Conservation (phyloP, 371 early-diverging fungal genomes). For the Mucor saturninus region DNA sequence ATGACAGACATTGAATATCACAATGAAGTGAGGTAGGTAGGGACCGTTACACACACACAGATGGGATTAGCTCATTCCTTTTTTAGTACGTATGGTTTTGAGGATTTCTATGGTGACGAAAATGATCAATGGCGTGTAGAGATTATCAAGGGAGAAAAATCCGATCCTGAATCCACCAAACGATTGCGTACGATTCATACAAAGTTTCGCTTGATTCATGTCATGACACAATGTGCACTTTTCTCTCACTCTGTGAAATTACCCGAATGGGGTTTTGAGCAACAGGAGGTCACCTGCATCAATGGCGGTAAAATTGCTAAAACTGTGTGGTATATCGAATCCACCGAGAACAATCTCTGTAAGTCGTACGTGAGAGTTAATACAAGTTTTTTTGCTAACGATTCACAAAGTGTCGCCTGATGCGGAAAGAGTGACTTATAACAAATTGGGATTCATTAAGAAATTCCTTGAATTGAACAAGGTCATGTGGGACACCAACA, state of each 20-base stretch:
- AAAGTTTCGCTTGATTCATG: conserved; percentile 79
- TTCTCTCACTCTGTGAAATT: conserved; percentile 84
- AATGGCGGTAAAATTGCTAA: conserved; percentile 67
- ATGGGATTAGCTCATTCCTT: background rate
- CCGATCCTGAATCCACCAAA: conserved; percentile 58
- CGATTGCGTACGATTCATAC: conserved; percentile 70
- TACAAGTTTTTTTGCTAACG: conserved; percentile 17
- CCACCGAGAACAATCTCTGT: conserved; percentile 55
- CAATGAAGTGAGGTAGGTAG: conserved; percentile 74
- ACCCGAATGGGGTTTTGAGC: conserved; percentile 97
- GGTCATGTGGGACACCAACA: conserved; percentile 90
- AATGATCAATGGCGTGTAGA: conserved; percentile 82
- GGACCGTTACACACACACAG: background rate
- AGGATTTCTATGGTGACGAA: conserved; percentile 47
- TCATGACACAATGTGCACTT: conserved; percentile 75
- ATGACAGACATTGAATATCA: conserved; percentile 90
- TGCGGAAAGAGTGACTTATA: conserved; percentile 57
- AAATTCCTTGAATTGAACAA: conserved; percentile 88
- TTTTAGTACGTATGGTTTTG: conserved; percentile 63
- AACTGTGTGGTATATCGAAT: conserved; percentile 72
- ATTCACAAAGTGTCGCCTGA: conserved; percentile 43
- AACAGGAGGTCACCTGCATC: conserved; percentile 93
- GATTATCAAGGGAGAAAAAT: conserved; percentile 66
- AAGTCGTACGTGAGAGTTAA: conserved; percentile 26
- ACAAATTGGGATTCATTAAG: conserved; percentile 70